Evolutionary conservation across 805 yeast species (phyloP).

Genomic region (Sugiyamaella marilandica): DNA sequence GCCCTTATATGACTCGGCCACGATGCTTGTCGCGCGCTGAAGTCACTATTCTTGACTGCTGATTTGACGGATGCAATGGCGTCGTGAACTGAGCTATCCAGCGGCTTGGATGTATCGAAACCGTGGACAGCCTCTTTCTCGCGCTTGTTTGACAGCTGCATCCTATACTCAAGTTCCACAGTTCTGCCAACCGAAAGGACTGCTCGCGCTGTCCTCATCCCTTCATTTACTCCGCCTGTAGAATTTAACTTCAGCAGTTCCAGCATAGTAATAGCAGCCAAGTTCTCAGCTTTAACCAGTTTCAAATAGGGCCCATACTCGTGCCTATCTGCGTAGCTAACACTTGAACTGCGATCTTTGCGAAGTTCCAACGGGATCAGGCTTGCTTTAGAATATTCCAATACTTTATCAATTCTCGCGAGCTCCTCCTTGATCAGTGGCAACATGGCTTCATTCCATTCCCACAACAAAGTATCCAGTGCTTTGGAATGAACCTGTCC

Average conservation of each 20-base stretch:
- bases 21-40: constrained; percentile 29
- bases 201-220: constrained; percentile 79
- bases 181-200: constrained; percentile 78
- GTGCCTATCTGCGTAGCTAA: constrained; percentile 24
- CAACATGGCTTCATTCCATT: constrained; percentile 73
- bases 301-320: constrained; percentile 73
- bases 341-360: constrained; percentile 15
- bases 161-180: constrained; percentile 70
- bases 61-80: constrained; percentile 37
- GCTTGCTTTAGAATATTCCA: constrained; percentile 21
- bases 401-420: constrained; percentile 46
- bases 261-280: constrained; percentile 78
- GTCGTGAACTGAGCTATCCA: constrained; percentile 7
- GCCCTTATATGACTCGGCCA: constrained; percentile 61
- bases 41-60: constrained; percentile 29
- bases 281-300: constrained; percentile 69
- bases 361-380: constrained; percentile 23
- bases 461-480: constrained; percentile 70
- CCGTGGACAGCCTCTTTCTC: constrained; percentile 46
- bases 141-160: constrained; percentile 11
- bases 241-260: constrained; percentile 72
- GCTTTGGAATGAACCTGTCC: constrained; percentile 39
- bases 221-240: constrained; percentile 68
- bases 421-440: constrained; percentile 69
- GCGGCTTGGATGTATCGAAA: constrained; percentile 42